A percentile compares a stretch with the other conserved stretches of the same genome.
Conservation (phyloP, 2,329 filamentous ascomycete species). For the Conoideocrella luteorostrata region DNA sequence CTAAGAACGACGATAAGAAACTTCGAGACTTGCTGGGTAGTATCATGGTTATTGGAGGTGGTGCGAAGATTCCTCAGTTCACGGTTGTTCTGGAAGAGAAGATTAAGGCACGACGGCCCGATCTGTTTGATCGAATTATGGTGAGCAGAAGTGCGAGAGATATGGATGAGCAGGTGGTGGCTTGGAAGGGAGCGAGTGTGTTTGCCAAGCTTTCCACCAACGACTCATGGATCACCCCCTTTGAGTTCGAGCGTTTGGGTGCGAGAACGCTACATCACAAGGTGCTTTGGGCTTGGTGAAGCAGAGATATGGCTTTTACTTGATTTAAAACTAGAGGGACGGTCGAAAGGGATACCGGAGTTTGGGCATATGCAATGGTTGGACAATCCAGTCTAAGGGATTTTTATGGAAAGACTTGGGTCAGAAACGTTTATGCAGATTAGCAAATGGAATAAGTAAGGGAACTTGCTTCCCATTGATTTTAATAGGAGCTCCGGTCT, state of each 20-base stretch:
- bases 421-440: too few species aligned
- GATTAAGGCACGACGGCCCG: conserved; percentile 60
- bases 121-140: conserved; percentile 53
- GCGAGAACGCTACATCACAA: conserved; percentile 80
- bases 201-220: conserved; percentile 90
- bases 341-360: conserved; percentile 4
- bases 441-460: too few species aligned
- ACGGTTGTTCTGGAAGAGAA: conserved; percentile 77
- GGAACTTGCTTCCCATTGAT: too few species aligned
- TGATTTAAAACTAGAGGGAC: neutral
- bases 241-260: conserved; percentile 84
- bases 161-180: conserved; percentile 93
- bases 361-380: neutral
- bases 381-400: neutral
- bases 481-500: too few species aligned
- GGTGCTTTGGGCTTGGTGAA: conserved; percentile 56
- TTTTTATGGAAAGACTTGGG: too few species aligned
- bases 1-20: conserved; percentile 86
- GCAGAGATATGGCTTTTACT: neutral
- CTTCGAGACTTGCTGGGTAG: conserved; percentile 82
- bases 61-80: conserved; percentile 73
- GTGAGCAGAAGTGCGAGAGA: conserved; percentile 74
- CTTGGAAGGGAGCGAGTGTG: conserved; percentile 96
- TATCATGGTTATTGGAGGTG: conserved; percentile 87
- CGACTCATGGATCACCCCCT: conserved; percentile 85